These are phyloP conservation scores for Fraxinus pennsylvanica DNA, from an alignment of 257 asterid species.

Conservation along the genomic window DNA sequence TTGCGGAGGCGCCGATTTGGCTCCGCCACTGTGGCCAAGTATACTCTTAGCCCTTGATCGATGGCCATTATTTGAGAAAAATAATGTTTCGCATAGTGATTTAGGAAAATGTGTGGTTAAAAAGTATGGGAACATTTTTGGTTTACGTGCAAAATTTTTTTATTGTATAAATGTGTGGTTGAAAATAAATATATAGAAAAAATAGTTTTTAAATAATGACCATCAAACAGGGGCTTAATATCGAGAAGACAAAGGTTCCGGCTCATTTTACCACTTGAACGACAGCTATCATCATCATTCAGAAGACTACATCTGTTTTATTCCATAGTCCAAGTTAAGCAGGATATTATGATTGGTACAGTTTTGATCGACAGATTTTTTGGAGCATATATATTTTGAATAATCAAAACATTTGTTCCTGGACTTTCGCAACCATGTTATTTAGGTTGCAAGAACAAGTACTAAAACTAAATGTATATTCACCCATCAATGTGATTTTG, in stretches of 20 bases:
- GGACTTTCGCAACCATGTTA: background rate
- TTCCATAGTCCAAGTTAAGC: constrained; percentile 1
- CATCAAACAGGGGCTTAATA: too few species aligned
- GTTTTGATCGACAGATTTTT: background rate
- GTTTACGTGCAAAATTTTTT: too few species aligned
- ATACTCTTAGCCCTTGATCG: background rate
- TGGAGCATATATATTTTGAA: background rate
- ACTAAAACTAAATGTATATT: background rate
- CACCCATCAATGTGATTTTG: background rate
- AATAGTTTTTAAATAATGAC: too few species aligned
- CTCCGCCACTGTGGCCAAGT: background rate
- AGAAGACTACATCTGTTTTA: background rate
- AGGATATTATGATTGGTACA: background rate
- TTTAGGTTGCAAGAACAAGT: background rate
- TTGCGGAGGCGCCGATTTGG: too few species aligned
- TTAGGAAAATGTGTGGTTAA: too few species aligned
- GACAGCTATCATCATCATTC: background rate
- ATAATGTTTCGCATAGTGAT: too few species aligned
- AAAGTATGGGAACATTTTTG: too few species aligned
- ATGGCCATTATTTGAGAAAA: too few species aligned
- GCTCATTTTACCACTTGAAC: background rate
- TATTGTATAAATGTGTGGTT: too few species aligned
- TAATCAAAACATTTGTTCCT: background rate
- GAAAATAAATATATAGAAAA: too few species aligned
- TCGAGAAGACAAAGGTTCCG: background rate